Evolutionary conservation across 179 eudicot genomes (phyloP).

Genomic region (Vitellaria paradoxa): DNA sequence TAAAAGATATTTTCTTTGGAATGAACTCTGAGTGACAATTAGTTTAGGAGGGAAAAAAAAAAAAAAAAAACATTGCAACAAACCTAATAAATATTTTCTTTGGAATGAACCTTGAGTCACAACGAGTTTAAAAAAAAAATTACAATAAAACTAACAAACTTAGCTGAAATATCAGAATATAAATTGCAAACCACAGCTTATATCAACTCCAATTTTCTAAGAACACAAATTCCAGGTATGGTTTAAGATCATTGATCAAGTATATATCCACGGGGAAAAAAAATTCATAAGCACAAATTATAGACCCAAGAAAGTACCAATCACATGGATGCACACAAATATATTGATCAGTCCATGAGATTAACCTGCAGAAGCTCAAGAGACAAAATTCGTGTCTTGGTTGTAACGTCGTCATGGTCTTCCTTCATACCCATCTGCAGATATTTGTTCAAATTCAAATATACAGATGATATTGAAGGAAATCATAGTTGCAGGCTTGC

Average conservation of each 20-base stretch:
- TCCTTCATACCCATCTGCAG: slow-evolving; percentile 99
- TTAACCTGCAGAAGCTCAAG: slow-evolving; percentile 96
- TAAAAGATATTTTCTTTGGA: too few relatives aligned
- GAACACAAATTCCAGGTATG: neutral
- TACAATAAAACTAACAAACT: too few relatives aligned
- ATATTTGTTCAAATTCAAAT: slow-evolving; percentile 6
- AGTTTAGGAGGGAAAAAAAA: too few relatives aligned
- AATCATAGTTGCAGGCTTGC: slow-evolving; percentile 15
- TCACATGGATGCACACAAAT: slow-evolving; percentile 14
- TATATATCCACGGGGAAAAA: slow-evolving; percentile 1
- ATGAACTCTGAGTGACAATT: too few relatives aligned
- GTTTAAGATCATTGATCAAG: neutral
- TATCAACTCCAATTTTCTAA: neutral
- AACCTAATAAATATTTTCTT: too few relatives aligned
- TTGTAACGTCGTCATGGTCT: slow-evolving; percentile 82
- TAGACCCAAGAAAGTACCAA: slow-evolving; percentile 8
- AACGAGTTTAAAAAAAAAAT: too few relatives aligned
- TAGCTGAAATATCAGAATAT: too few relatives aligned
- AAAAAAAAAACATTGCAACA: too few relatives aligned
- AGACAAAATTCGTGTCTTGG: slow-evolving; percentile 85
- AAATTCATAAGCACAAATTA: neutral
- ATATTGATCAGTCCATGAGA: slow-evolving; percentile 10
- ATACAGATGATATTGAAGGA: neutral
- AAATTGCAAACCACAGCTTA: neutral
- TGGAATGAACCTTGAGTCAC: too few relatives aligned